Evolutionary conservation across 495 filamentous ascomycete genomes (phyloP), one percentile per base, ranked within the genome.

Genomic region (Evansstolkia leycettana): DNA sequence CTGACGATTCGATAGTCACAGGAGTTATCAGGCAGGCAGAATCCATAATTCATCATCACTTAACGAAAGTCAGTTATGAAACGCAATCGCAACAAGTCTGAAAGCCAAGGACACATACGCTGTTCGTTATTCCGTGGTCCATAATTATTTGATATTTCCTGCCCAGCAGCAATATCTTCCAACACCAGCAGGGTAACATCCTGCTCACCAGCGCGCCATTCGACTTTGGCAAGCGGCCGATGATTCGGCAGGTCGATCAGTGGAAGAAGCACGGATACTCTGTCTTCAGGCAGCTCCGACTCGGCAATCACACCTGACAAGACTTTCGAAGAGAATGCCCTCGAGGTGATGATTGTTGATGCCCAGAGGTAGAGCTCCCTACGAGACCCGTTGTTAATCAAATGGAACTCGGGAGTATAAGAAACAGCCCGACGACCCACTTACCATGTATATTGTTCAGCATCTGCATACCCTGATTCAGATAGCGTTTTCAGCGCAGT

Each of bases 31-130:
- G 54, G 42, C 7, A 78, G 57, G 38, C 70, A 72, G 50, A 82
- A 82, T 2, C 78, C 78, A 32, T 82, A 82, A 28, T 78, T 78
- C 56, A 80, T 62, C 33, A 82, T 59, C 19, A 82, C 73, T 76
- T 15, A 5, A 15, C 17, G 1, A 27, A 25, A 18, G 40, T 48
- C 18, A 51, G 25, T 43, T 17, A 18, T 31, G 29, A n/a, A n/a
- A 16, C 29, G 16, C 12, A 9, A 12, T 9, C 11, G 29, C 20
- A 23, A 23, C 4, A 23, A 32, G 16, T 26, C 17, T 1, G 12
- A 20, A 7, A 28, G 25, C 31, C n/a, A 3, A 16, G 27, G 12
- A 5, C n/a, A 58, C 67, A 28, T 43, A 75, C 73, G 48, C 45
- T 81, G 75, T 44, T 75, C 77, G 39, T 83, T 83, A 33, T 70